Conservation (phyloP, 371 early-diverging fungal species). For the Mortierella sp. region DNA sequence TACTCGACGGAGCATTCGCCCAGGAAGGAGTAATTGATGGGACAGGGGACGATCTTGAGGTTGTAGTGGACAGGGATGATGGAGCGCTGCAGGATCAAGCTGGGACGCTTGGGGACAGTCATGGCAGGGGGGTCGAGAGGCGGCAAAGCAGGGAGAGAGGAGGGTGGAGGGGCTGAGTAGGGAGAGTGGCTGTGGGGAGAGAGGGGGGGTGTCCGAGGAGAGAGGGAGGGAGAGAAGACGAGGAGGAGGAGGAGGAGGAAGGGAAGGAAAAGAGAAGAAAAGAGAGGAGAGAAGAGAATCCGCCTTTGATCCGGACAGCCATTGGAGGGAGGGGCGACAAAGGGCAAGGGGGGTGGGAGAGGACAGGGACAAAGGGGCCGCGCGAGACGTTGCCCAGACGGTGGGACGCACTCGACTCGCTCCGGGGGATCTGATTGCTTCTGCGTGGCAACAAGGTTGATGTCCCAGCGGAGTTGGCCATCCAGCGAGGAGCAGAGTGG, state of each 20-base stretch:
- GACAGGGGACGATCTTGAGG: conserved; percentile 52
- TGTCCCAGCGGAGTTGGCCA: too few species aligned
- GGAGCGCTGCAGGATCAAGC: conserved; percentile 40
- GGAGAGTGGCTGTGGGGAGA: conserved; percentile 1
- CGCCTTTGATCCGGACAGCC: background rate
- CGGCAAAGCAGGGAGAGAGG: background rate
- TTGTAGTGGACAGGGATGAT: conserved; percentile 51
- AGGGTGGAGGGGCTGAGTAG: background rate
- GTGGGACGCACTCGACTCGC: too few species aligned
- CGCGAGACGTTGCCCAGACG: too few species aligned
- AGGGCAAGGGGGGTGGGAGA: background rate
- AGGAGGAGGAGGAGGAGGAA: background rate
- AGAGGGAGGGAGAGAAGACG: background rate
- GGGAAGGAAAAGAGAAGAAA: too few species aligned
- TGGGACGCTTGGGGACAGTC: conserved; percentile 49
- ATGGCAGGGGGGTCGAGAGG: conserved; percentile 9
- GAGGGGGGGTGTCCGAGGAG: background rate
- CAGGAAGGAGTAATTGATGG: conserved; percentile 50
- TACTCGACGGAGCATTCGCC: conserved; percentile 53
- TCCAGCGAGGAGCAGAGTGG: too few species aligned
- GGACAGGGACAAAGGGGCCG: background rate
- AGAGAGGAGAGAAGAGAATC: background rate
- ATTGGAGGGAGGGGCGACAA: background rate
- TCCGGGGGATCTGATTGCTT: too few species aligned
- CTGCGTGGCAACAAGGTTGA: too few species aligned